phyloP scores from a whole-genome alignment of 1,284 basidiomycete species.

The Heterobasidion parviporum region DNA sequence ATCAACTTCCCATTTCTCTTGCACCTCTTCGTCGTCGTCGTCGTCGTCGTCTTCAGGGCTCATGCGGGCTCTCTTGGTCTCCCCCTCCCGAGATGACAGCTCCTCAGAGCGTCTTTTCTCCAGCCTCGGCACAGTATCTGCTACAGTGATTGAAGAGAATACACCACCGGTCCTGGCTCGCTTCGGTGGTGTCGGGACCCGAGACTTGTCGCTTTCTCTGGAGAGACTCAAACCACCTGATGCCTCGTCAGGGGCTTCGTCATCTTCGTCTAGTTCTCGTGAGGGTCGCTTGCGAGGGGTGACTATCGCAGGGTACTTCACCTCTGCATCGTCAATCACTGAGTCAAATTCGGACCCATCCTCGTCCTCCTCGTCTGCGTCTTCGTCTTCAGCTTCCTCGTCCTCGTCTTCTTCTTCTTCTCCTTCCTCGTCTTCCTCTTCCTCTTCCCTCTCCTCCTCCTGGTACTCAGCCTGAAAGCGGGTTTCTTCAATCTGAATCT shows the following conservation, averaged over 20 bases:
- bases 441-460: conserved; percentile 14
- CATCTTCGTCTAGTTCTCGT: conserved; percentile 13
- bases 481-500: conserved; percentile 10
- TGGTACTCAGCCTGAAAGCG: conserved; percentile 8
- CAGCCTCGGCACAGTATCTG: conserved; percentile 10
- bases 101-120: conserved; percentile 25
- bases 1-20: not conserved
- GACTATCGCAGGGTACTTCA: conserved; percentile 5
- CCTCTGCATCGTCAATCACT: conserved; percentile 12
- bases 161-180: conserved; percentile 19
- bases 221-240: conserved; percentile 1
- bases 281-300: conserved; percentile 16
- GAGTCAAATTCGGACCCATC: conserved; percentile 15
- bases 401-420: conserved; percentile 17
- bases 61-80: conserved; percentile 8
- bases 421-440: conserved; percentile 15
- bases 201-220: conserved; percentile 2
- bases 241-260: not conserved
- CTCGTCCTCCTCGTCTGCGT: conserved; percentile 13
- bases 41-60: conserved; percentile 4
- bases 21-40: not conserved
- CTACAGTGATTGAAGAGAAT: conserved; percentile 15
- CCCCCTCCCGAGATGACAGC: conserved; percentile 16
- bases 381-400: conserved; percentile 14
- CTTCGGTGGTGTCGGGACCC: conserved; percentile 22